A percentile compares a stretch with the other conserved stretches of the same genome.
These are phyloP conservation scores for Linum lewisii DNA, from an alignment of 345 rosid genomes.

Conservation along the genomic window DNA sequence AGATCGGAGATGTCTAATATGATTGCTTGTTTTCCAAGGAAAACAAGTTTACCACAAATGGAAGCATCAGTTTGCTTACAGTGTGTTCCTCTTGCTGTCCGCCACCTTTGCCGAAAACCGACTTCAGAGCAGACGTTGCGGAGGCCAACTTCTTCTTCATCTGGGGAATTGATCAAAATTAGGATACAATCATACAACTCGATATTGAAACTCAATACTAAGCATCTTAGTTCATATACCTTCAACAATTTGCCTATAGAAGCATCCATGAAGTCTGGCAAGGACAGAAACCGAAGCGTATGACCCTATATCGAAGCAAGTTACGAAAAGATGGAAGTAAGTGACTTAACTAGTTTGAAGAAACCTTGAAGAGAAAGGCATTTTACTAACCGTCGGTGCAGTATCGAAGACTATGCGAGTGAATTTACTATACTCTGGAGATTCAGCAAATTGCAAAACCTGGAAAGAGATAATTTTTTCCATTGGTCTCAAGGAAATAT, in stretches of 20 bases:
- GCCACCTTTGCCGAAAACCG: constrained; percentile 49
- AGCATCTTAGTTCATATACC: constrained; percentile 30
- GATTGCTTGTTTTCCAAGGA: too few species aligned
- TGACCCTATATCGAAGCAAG: constrained; percentile 45
- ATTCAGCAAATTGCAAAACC: constrained; percentile 67
- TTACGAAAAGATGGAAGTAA: constrained; percentile 7
- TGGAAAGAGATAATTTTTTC: constrained; percentile 17
- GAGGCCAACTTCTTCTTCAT: constrained; percentile 59
- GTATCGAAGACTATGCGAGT: constrained; percentile 67
- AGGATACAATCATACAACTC: not conserved
- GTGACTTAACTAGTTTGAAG: constrained; percentile 4
- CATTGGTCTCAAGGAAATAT: not conserved
- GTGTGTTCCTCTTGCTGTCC: constrained; percentile 21
- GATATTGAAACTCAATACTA: not conserved
- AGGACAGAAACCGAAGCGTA: constrained; percentile 69
- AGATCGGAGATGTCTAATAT: too few species aligned
- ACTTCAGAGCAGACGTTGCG: constrained; percentile 60
- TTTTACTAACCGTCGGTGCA: constrained; percentile 63
- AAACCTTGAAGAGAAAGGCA: constrained; percentile 1
- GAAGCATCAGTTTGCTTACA: constrained; percentile 35
- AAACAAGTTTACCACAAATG: constrained; percentile 1
- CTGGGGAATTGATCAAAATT: constrained; percentile 24
- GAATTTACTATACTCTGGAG: constrained; percentile 52
- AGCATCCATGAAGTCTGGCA: constrained; percentile 76
- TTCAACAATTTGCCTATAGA: constrained; percentile 67